Evolutionary conservation across 306 rosid species (phyloP).

Genomic region (Castanea sativa): DNA sequence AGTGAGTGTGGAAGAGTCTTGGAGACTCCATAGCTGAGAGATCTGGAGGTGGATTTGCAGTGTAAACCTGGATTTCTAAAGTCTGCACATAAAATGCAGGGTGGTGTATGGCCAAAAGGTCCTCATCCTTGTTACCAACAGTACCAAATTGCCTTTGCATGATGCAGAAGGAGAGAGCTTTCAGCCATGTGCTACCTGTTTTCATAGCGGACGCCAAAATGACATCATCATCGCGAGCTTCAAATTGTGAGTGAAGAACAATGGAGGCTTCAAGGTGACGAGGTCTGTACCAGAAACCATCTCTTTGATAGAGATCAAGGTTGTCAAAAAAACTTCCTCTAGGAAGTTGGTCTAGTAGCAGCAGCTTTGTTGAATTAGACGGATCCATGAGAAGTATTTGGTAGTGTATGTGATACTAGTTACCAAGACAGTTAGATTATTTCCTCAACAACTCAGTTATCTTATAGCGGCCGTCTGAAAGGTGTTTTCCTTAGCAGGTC

Average conservation of each 20-base stretch:
- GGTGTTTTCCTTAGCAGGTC: too few species aligned
- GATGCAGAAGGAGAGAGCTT: constrained; percentile 17
- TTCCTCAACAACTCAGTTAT: background rate
- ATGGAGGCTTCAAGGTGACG: constrained; percentile 3
- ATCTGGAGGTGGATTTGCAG: constrained; percentile 5
- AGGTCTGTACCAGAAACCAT: constrained; percentile 25
- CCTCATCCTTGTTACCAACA: background rate
- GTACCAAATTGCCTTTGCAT: background rate
- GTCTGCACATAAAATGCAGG: constrained; percentile 20
- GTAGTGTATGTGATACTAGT: background rate
- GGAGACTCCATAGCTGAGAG: constrained; percentile 8
- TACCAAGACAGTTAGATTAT: too few species aligned
- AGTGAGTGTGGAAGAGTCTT: constrained; percentile 27
- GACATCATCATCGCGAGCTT: constrained; percentile 14
- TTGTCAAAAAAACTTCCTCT: constrained; percentile 9
- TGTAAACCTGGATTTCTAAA: constrained; percentile 17
- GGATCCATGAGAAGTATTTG: background rate
- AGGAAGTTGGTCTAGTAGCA: constrained; percentile 2
- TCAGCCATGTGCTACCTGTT: constrained; percentile 29
- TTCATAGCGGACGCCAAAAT: constrained; percentile 23
- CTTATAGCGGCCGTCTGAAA: too few species aligned
- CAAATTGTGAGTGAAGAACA: background rate
- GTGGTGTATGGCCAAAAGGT: constrained; percentile 9
- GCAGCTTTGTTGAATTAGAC: background rate
- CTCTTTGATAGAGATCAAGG: constrained; percentile 9